Base-by-base conservation (phyloP, 257 asterid species). In the Capsicum baccatum region DNA sequence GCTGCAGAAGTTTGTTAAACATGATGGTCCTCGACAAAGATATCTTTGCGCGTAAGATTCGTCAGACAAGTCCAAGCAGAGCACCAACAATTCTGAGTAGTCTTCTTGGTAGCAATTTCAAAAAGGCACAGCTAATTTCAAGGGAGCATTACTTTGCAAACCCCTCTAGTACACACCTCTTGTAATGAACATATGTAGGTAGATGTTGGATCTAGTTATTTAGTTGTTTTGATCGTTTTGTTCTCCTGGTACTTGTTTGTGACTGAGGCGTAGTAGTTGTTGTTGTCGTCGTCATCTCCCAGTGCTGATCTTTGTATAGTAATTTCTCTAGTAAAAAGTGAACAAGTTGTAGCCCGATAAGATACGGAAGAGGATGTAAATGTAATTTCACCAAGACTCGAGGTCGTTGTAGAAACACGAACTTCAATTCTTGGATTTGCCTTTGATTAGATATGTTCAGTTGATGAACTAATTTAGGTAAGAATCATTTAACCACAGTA, bases 71-170 rank as follows among this genome's bases (percentile, higher is more conserved):
- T 42, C 85, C 95, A 21, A 56, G 83, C 35, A 89, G 76, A 79
- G 94, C 98, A 37, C 98, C 98, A 55, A 76, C 94, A 66, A 88
- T 97, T 86, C 92, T 97, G 79, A 64, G 86, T 56, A 83, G 85
- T 85, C 92, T 92, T 82, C 71, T 94, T 62, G 96, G 93, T 35
- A 67, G 85, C 88, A 63, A 79, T 84, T 81, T 83, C 76, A 90
- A 81, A 87, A 91, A 91, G 88, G 66, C 93, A 0, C 89, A 89
- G 88, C 33, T 88, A 73, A 64, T 89, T 69, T 82, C 42, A 56
- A 88, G 90, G 79, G 91, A 90, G 82, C 98, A 96, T 89, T 92
- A 90, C n/a, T 96, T 93, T 85, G 97, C 98, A 19, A 96, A 94
- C 86, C 96, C 97, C 67, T 82, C 59, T 89, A 91, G 97, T 88